A percentile compares a stretch with the other conserved stretches of the same genome.
phyloP scores from a whole-genome alignment of 2,329 filamentous ascomycete species.

The Pestalotiopsis sp. region DNA sequence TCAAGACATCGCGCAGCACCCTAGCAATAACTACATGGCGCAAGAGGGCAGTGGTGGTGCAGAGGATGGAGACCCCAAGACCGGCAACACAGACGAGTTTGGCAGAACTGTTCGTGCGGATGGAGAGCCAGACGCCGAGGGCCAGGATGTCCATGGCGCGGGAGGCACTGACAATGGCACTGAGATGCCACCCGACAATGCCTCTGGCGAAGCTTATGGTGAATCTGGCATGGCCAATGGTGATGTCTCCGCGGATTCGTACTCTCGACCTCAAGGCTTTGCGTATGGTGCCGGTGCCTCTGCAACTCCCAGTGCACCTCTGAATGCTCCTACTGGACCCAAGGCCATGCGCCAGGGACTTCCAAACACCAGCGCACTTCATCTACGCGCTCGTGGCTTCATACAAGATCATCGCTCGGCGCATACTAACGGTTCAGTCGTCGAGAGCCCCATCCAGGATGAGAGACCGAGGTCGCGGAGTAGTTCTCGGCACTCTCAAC shows the following conservation, averaged over 20 bases:
- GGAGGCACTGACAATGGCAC: constrained; percentile 23
- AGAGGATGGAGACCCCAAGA: constrained; percentile 21
- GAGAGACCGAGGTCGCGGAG: constrained; percentile 46
- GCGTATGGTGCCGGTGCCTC: constrained; percentile 23
- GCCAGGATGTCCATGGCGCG: constrained; percentile 22
- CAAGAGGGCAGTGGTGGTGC: constrained; percentile 22
- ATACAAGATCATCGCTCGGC: constrained; percentile 40
- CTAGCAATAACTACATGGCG: constrained; percentile 20
- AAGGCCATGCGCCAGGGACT: constrained; percentile 92
- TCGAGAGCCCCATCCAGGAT: constrained; percentile 32
- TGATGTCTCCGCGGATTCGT: constrained; percentile 35
- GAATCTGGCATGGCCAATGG: constrained; percentile 31
- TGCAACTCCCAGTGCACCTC: constrained; percentile 46
- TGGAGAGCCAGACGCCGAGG: constrained; percentile 24
- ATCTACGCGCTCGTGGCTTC: constrained; percentile 58
- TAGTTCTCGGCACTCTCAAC: constrained; percentile 49
- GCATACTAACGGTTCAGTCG: constrained; percentile 32
- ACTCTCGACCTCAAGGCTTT: constrained; percentile 27
- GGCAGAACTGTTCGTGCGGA: constrained; percentile 36
- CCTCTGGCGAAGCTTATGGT: constrained; percentile 26
- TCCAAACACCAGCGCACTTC: constrained; percentile 77
- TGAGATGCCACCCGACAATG: constrained; percentile 29
- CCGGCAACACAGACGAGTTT: constrained; percentile 42
- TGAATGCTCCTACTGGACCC: constrained; percentile 86
- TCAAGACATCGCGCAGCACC: constrained; percentile 25